Base-by-base conservation (phyloP, 495 filamentous ascomycete species). In the Penicillium lividum region DNA sequence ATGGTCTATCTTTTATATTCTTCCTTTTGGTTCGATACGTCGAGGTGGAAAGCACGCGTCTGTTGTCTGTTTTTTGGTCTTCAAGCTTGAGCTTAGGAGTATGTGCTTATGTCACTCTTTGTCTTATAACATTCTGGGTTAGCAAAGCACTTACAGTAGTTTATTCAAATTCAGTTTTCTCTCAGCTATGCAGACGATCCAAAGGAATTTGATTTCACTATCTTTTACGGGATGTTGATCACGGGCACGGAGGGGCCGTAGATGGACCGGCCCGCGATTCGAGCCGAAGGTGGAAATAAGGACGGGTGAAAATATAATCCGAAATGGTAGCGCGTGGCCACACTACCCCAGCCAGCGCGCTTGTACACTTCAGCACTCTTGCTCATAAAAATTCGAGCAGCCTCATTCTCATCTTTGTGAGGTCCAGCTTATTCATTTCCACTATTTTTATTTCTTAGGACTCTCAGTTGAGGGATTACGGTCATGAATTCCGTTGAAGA, bases 291-390 rank as follows among this genome's bases (percentile, higher is more conserved):
- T 42, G 38, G 38, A 16, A 42, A 42, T 4, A 42, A 42, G 38
- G 38, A 42, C 38, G 38, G 4, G 10, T 42, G 38, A 42, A 42
- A 42, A 16, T 42, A 31, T 44, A 44, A 44, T 22, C 42, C 42
- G 42, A 44, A 44, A 44, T 44, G 42, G 42, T 44, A 44, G n/a
- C 42, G 42, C 42, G n/a, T n/a, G n/a, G 42, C 34, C 10, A 36
- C 34, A 36, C 3, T 36, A 36, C 34, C 34, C 34, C 9, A 36
- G 34, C 34, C 9, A 36, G 34, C 34, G 34, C 34, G 34, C 34
- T 36, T 36, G 34, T 36, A 36, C 34, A 36, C 34, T 36, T 36
- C 34, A 36, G 34, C 34, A 36, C 42, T 42, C 38, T 44, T 44
- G 42, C 42, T 44, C 42, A 44, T 36, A 44, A 18, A 44, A 44